phyloP scores from a whole-genome alignment of 805 yeast genomes.

The Helenozyma baotianmanensis region DNA sequence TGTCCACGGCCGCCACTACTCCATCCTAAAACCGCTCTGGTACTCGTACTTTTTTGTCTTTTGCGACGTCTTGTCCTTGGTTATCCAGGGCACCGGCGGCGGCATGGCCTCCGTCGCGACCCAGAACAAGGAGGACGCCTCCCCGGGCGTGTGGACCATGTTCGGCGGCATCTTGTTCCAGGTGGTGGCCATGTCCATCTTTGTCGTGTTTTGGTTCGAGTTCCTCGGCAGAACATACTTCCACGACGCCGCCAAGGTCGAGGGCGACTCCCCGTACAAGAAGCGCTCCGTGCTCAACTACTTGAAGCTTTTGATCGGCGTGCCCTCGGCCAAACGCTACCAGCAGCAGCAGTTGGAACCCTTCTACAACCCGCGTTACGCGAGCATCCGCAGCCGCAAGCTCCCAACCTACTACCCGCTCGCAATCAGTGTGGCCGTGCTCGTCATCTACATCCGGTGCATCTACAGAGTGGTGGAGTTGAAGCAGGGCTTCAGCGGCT shows the following conservation, averaged over 20 bases:
- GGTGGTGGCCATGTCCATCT: slow-evolving; percentile 35
- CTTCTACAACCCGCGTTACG: slow-evolving; percentile 25
- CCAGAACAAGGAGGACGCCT: slow-evolving; percentile 16
- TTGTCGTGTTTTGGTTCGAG: slow-evolving; percentile 33
- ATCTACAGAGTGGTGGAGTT: slow-evolving; percentile 39
- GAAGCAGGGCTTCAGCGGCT: slow-evolving; percentile 35
- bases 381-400: slow-evolving; percentile 19
- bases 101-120: slow-evolving; percentile 31
- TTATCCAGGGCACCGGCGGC: slow-evolving; percentile 39
- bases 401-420: slow-evolving; percentile 31
- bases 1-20: slow-evolving; percentile 33
- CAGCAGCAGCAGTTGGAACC: slow-evolving; percentile 22
- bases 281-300: slow-evolving; percentile 16
- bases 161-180: slow-evolving; percentile 37
- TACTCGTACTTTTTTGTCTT: slow-evolving; percentile 39
- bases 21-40: slow-evolving; percentile 39
- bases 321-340: slow-evolving; percentile 19
- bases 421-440: slow-evolving; percentile 29
- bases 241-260: slow-evolving; percentile 15
- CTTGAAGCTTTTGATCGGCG: slow-evolving; percentile 24
- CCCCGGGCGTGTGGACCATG: slow-evolving; percentile 33
- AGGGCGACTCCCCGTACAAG: slow-evolving; percentile 8
- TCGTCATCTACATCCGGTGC: slow-evolving; percentile 30
- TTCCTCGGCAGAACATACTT: slow-evolving; percentile 31
- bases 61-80: slow-evolving; percentile 31